Percentiles rank a stretch among this genome's conserved stretches.
These are phyloP conservation scores for Hypoxylon intermedium DNA, from an alignment of 495 filamentous ascomycete species.

Conservation along the genomic window DNA sequence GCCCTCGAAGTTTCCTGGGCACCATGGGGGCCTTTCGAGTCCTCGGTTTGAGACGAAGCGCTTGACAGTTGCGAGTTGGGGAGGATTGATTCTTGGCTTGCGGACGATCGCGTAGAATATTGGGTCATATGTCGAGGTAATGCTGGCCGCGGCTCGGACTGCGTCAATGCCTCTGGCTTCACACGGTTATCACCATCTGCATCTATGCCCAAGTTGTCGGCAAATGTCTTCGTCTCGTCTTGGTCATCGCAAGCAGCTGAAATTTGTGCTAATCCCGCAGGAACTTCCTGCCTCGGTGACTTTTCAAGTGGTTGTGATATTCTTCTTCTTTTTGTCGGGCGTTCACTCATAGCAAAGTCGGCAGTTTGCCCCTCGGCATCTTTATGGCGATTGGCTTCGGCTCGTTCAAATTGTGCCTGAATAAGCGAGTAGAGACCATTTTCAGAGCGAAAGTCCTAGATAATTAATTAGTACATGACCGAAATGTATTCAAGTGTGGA, in stretches of 20 bases:
- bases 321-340: constrained; percentile 55
- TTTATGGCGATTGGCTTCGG: constrained; percentile 38
- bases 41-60: constrained; percentile 35
- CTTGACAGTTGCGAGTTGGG: constrained; percentile 24
- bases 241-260: neutral
- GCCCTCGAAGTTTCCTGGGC: constrained; percentile 32
- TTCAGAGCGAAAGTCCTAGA: constrained; percentile 73
- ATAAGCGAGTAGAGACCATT: constrained; percentile 74
- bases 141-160: constrained; percentile 19
- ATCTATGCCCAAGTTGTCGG: neutral
- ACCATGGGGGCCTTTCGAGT: constrained; percentile 4
- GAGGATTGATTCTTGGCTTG: constrained; percentile 29
- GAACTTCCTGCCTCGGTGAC: neutral
- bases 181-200: neutral
- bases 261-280: neutral
- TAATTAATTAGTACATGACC: constrained; percentile 33
- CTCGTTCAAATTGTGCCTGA: constrained; percentile 66
- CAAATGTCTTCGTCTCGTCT: neutral
- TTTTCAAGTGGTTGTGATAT: constrained; percentile 29
- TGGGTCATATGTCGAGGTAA: constrained; percentile 30
- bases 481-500: neutral
- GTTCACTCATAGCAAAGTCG: constrained; percentile 42
- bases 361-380: constrained; percentile 10
- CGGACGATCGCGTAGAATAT: constrained; percentile 29
- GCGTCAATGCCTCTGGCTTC: neutral